A percentile compares a stretch with the other conserved stretches of the same genome.
These are phyloP conservation scores for Erysimum cheiri DNA, from an alignment of 441 rosid species.

Conservation along the genomic window DNA sequence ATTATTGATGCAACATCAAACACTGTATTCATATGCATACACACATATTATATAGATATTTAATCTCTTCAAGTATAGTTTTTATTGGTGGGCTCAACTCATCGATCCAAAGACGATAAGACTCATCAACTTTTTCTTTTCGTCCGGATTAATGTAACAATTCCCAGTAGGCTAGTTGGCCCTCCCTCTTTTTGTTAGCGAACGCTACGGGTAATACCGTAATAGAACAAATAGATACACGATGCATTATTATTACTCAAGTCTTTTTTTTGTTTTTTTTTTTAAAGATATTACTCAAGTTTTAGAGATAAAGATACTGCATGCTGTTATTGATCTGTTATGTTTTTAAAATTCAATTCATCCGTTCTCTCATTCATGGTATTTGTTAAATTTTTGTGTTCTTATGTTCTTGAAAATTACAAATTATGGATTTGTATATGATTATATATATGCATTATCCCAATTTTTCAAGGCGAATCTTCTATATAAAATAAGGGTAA, in stretches of 20 bases:
- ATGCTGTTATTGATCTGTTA: neutral
- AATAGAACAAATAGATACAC: neutral
- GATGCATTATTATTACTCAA: neutral
- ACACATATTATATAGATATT: neutral
- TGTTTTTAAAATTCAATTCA: neutral
- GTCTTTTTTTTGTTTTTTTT: too few species aligned
- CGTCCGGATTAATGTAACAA: constrained; percentile 40
- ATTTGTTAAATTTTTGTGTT: too few species aligned
- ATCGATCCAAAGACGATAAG: constrained; percentile 34
- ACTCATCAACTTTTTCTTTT: constrained; percentile 32
- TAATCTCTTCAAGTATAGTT: neutral
- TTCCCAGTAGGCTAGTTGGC: constrained; percentile 34
- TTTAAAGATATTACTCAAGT: neutral
- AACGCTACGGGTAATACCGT: neutral
- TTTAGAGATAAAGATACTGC: neutral
- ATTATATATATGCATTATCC: too few species aligned
- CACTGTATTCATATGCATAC: neutral
- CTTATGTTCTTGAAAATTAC: too few species aligned
- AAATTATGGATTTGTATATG: too few species aligned
- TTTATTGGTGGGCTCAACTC: constrained; percentile 30
- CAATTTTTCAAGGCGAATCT: too few species aligned
- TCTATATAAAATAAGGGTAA: neutral
- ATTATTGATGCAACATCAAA: constrained; percentile 23
- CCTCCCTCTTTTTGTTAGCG: constrained; percentile 13
- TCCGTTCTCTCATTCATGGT: neutral